Percentiles rank a stretch among this genome's conserved stretches.
Conservation (phyloP, 345 rosid genomes). For the Abelmoschus esculentus region DNA sequence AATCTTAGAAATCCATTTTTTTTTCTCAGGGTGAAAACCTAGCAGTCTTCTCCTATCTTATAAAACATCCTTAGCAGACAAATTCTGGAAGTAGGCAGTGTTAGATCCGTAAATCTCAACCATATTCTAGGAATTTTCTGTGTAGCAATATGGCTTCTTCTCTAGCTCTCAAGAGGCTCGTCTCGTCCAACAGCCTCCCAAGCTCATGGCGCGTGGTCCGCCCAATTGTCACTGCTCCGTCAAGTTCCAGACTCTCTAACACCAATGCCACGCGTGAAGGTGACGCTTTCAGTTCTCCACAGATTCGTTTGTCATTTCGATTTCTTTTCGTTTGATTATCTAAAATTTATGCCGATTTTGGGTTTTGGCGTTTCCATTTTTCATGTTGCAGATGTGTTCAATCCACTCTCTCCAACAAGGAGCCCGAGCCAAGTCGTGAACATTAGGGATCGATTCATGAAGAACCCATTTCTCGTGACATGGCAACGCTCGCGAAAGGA, state of each 20-base stretch:
- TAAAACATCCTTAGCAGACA: too few species aligned
- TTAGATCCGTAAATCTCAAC: too few species aligned
- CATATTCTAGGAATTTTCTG: too few species aligned
- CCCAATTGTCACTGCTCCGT: background rate
- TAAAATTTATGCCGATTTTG: background rate
- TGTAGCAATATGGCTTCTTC: background rate
- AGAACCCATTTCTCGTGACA: conserved; percentile 49
- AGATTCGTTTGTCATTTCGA: background rate
- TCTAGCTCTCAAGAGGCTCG: background rate
- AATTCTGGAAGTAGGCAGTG: too few species aligned
- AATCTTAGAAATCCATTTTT: too few species aligned
- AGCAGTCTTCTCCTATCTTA: too few species aligned
- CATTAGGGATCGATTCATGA: conserved; percentile 48
- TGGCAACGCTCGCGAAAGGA: conserved; percentile 49
- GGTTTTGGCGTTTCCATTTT: background rate
- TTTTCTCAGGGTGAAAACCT: too few species aligned
- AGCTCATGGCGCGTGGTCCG: background rate
- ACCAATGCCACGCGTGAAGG: background rate
- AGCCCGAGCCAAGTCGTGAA: conserved; percentile 56
- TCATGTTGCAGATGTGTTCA: conserved; percentile 33
- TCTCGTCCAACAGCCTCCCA: background rate
- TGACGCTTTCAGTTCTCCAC: background rate
- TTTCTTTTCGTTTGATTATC: background rate
- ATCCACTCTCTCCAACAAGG: conserved; percentile 53
- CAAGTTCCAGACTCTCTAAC: background rate